Evolutionary conservation across 768 basidiomycete species (phyloP).

Genomic region (Scleroderma citrinum): DNA sequence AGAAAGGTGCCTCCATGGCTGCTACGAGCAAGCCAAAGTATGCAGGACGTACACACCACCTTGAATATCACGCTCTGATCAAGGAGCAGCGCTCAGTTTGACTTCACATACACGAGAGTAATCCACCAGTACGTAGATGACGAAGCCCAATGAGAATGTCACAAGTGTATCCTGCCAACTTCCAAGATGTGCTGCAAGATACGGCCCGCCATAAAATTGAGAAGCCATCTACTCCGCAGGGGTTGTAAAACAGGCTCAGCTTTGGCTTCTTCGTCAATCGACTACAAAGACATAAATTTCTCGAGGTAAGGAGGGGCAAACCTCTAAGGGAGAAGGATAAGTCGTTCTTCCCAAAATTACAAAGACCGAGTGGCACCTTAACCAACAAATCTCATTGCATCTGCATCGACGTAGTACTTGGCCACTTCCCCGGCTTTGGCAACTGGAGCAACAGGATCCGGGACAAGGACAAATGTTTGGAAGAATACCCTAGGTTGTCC

Average conservation of each 20-base stretch:
- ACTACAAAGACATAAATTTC: too few species aligned
- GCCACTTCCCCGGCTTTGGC: slow-evolving; percentile 67
- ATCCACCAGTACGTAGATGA: too few species aligned
- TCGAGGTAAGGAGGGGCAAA: too few species aligned
- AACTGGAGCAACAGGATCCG: slow-evolving; percentile 60
- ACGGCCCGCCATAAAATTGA: neutral
- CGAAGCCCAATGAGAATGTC: neutral
- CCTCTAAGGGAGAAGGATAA: too few species aligned
- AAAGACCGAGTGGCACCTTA: slow-evolving; percentile 23
- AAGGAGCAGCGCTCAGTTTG: too few species aligned
- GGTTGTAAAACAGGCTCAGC: neutral
- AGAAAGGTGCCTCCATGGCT: slow-evolving; percentile 13
- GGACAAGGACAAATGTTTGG: slow-evolving; percentile 81
- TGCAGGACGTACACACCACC: too few species aligned
- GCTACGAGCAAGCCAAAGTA: neutral
- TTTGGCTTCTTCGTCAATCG: neutral
- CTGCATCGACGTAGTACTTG: slow-evolving; percentile 77
- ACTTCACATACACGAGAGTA: too few species aligned
- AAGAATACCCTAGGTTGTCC: slow-evolving; percentile 82
- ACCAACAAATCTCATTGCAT: slow-evolving; percentile 79
- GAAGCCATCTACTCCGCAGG: neutral
- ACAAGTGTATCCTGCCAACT: too few species aligned
- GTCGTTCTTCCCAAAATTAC: too few species aligned
- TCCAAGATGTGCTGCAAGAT: too few species aligned
- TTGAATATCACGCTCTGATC: too few species aligned